A percentile compares a stretch with the other conserved stretches of the same genome.
phyloP scores from a whole-genome alignment of 345 rosid species.

The Hypericum androsaemum region DNA sequence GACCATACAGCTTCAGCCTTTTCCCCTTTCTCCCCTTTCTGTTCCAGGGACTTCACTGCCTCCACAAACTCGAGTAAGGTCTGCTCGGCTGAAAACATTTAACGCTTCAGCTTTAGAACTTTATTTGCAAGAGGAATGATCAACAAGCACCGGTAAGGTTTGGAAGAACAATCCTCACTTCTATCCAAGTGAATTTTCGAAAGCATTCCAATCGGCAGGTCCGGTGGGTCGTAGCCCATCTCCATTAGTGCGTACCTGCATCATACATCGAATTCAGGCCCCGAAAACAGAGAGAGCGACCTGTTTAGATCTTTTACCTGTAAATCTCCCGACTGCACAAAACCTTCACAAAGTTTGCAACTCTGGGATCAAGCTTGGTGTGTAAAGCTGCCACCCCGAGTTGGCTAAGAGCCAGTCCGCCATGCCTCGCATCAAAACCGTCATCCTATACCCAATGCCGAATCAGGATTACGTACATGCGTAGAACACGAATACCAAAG shows the following conservation, averaged over 20 bases:
- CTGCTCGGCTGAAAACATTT: slow-evolving; percentile 44
- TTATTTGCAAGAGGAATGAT: too few species aligned
- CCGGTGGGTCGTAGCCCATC: slow-evolving; percentile 60
- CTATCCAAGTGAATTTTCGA: slow-evolving; percentile 47
- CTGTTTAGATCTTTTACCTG: slow-evolving; percentile 20
- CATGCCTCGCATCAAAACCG: slow-evolving; percentile 62
- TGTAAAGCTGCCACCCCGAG: slow-evolving; percentile 54
- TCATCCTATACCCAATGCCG: slow-evolving; percentile 36
- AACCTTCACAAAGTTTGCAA: slow-evolving; percentile 53
- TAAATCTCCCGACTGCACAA: slow-evolving; percentile 68
- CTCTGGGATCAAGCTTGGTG: slow-evolving; percentile 55
- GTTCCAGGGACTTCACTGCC: slow-evolving; percentile 36
- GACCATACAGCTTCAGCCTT: slow-evolving; percentile 58
- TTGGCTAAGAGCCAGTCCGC: slow-evolving; percentile 62
- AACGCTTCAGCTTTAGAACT: not conserved
- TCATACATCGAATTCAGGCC: not conserved
- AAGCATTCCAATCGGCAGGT: slow-evolving; percentile 61
- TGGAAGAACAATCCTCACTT: slow-evolving; percentile 24
- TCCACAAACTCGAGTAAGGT: slow-evolving; percentile 40
- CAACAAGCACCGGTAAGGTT: too few species aligned
- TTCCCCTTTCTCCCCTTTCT: slow-evolving; percentile 39
- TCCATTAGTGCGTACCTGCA: slow-evolving; percentile 67
- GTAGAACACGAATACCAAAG: not conserved
- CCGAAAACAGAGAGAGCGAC: not conserved
- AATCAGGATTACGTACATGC: not conserved